phyloP scores from a whole-genome alignment of 139 green algal genomes.

The Chlamydomonas sphaeroides region DNA sequence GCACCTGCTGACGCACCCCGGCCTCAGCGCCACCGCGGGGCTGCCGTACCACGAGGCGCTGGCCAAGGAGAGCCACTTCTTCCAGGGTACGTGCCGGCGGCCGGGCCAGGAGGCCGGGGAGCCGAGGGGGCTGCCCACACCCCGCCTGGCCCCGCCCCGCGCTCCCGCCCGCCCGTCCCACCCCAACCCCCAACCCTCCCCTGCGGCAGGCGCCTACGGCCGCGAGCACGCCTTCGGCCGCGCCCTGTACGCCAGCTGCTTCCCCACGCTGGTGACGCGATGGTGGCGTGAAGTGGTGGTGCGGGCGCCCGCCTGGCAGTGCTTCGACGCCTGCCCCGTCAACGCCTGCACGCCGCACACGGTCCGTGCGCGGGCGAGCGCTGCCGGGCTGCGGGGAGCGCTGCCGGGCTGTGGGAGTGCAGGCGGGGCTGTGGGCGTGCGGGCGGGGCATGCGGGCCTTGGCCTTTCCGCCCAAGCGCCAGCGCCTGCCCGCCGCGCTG shows the following conservation, averaged over 20 bases:
- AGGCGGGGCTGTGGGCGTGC: too few relatives aligned
- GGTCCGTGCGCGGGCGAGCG: too few relatives aligned
- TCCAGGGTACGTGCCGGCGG: conserved; percentile 53
- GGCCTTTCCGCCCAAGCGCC: too few relatives aligned
- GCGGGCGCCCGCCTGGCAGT: conserved; percentile 63
- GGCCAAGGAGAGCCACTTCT: conserved; percentile 84
- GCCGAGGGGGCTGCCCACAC: too few relatives aligned
- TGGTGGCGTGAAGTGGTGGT: conserved; percentile 67
- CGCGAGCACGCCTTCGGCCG: conserved; percentile 37
- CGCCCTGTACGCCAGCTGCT: conserved; percentile 79
- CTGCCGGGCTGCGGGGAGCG: too few relatives aligned
- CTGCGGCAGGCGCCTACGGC: conserved; percentile 72
- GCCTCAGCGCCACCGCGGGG: conserved; percentile 67
- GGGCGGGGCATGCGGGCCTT: too few relatives aligned
- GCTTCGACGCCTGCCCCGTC: conserved; percentile 85
- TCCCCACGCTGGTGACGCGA: conserved; percentile 77
- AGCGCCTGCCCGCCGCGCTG: too few relatives aligned
- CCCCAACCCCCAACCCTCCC: too few relatives aligned
- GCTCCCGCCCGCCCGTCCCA: too few relatives aligned
- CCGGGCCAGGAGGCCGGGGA: too few relatives aligned
- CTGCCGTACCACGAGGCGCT: conserved; percentile 78
- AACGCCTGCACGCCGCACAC: conserved; percentile 75
- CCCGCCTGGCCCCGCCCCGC: too few relatives aligned
- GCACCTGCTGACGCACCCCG: conserved; percentile 76
- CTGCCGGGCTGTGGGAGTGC: too few relatives aligned